Percentiles rank a stretch among this genome's conserved stretches.
Conservation (phyloP, 441 rosid genomes). For the Erodium texanum region DNA sequence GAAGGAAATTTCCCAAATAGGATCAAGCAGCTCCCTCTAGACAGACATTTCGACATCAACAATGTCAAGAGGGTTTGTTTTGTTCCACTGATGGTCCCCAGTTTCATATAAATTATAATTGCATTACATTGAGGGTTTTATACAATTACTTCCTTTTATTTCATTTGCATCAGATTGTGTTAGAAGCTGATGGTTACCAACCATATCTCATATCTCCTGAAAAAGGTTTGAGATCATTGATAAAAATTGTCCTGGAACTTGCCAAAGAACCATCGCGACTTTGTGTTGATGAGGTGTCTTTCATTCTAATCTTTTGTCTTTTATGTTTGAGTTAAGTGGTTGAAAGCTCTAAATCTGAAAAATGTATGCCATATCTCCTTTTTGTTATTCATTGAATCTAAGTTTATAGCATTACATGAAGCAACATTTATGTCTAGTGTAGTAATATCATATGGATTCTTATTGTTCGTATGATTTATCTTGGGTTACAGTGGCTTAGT, state of each 20-base stretch:
- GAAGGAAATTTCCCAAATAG: conserved; percentile 88
- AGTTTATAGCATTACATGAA: background rate
- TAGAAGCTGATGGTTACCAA: conserved; percentile 98
- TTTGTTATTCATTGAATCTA: background rate
- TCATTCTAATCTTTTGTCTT: background rate
- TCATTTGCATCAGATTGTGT: conserved; percentile 48
- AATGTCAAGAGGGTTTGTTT: conserved; percentile 74
- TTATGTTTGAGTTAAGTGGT: background rate
- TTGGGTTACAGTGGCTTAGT: background rate
- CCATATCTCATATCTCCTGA: conserved; percentile 98
- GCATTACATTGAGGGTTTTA: background rate
- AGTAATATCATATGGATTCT: conserved; percentile 3
- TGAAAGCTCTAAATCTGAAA: background rate
- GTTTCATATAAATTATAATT: background rate
- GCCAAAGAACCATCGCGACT: conserved; percentile 93
- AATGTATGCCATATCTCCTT: background rate
- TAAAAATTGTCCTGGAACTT: conserved; percentile 83
- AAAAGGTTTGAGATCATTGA: conserved; percentile 88
- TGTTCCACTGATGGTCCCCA: conserved; percentile 4
- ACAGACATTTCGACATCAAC: conserved; percentile 80
- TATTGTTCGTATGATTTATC: background rate
- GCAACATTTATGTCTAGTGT: background rate
- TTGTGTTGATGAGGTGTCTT: conserved; percentile 76
- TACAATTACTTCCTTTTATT: background rate
- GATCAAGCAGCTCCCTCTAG: conserved; percentile 89